These are phyloP conservation scores for Chlorophyllum brunneum DNA, from an alignment of 768 basidiomycete species.

Conservation along the genomic window DNA sequence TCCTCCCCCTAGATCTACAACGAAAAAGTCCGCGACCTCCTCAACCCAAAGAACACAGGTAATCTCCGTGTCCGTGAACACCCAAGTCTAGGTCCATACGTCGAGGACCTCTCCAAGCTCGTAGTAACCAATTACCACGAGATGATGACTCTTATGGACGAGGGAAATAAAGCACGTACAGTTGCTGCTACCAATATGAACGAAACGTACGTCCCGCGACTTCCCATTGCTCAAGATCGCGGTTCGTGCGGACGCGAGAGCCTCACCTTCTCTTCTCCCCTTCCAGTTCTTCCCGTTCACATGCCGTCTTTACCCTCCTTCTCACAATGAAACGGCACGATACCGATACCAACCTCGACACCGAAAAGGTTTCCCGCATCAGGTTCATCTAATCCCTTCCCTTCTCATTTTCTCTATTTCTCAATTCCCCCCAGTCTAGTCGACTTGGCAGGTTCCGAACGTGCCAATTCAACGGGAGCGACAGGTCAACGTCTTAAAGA, in stretches of 20 bases:
- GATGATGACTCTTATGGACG: slow-evolving; percentile 99
- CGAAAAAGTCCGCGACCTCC: slow-evolving; percentile 94
- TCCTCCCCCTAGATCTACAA: slow-evolving; percentile 72
- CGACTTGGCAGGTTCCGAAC: slow-evolving; percentile 94
- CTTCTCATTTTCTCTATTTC: not conserved
- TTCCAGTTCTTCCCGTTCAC: slow-evolving; percentile 86
- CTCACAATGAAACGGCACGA: slow-evolving; percentile 92
- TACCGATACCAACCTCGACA: slow-evolving; percentile 78
- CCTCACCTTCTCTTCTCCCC: slow-evolving; percentile 1
- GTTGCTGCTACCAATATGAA: slow-evolving; percentile 99
- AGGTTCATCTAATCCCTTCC: slow-evolving; percentile 43
- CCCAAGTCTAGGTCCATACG: slow-evolving; percentile 94
- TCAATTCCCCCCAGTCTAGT: slow-evolving; percentile 58
- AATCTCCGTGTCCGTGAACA: slow-evolving; percentile 97
- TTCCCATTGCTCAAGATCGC: slow-evolving; percentile 9
- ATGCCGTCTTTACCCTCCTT: slow-evolving; percentile 96
- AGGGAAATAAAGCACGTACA: slow-evolving; percentile 97
- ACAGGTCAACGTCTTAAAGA: slow-evolving; percentile 96
- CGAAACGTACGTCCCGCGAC: slow-evolving; percentile 65
- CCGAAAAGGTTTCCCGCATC: slow-evolving; percentile 99
- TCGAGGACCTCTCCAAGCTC: slow-evolving; percentile 94
- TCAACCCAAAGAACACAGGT: slow-evolving; percentile 96
- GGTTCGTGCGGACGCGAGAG: not conserved
- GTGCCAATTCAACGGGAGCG: slow-evolving; percentile 96
- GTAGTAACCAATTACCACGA: slow-evolving; percentile 89